Base-by-base conservation (phyloP, 441 rosid genomes). In the Croton setiger region DNA sequence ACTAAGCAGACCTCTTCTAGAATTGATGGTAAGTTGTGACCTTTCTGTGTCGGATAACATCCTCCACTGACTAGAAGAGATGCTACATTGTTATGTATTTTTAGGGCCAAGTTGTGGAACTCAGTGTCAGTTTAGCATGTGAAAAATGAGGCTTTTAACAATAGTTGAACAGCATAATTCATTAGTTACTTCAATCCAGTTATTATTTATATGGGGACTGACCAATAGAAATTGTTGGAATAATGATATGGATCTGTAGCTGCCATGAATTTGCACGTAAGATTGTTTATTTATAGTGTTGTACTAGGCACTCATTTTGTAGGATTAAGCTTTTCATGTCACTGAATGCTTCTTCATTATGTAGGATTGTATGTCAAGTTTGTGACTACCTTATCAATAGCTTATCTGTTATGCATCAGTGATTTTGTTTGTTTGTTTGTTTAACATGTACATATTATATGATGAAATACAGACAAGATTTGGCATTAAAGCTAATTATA, bases 401-500 rank as follows among this genome's bases (percentile, higher is more conserved):
- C 61, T 8, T 9, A 52, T 52, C 5, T 52, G 56, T 20, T 4
- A 52, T 52, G 56, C 10, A 52, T 52, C 9, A 20, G 18, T 18
- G 11, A 53, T 27, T 53, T 18, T 53, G 3, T 2, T 10, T 8
- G 5, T 53, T 18, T 53, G 3, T 2, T 10, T 8, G 5, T 45
- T 7, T n/a, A 52, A 35, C 4, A 7, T 53, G 31, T 53, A 21
- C 17, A 47, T 57, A 37, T 31, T 35, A 9, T 4, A 39, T 39
- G 60, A 41, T 23, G 41, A 66, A 18, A 33, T 18, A 33, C 6
- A 43, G 66, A 41, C 36, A 35, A 51, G n/a, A 60, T 62, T 49
- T 67, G 18, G 56, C 36, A 47, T 56, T 17, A 27, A 41, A 62
- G 66, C 72, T 80, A 58, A 81, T 75, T 63, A 55, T 51, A 35